These are phyloP conservation scores for Cladophialophora bantiana DNA, from an alignment of 2,329 filamentous ascomycete genomes.

Conservation along the genomic window DNA sequence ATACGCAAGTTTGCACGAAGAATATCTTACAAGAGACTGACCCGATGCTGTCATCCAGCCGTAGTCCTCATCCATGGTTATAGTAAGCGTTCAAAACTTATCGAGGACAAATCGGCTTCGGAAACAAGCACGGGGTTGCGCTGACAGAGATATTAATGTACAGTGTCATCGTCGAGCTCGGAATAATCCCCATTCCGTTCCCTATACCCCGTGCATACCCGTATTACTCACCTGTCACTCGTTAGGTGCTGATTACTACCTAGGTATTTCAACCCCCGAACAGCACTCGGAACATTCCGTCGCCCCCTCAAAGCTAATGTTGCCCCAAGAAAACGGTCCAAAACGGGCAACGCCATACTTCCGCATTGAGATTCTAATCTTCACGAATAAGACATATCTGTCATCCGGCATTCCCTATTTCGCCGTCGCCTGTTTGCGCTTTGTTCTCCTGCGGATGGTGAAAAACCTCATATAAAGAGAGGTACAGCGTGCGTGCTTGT, in stretches of 20 bases:
- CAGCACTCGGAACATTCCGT: slow-evolving; percentile 15
- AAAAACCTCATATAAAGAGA: not conserved
- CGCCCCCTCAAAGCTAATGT: not conserved
- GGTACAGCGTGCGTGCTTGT: not conserved
- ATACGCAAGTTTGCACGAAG: not conserved
- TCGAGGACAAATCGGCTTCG: not conserved
- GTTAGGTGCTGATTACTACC: not conserved
- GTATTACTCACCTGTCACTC: not conserved
- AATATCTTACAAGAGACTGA: not conserved
- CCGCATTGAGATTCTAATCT: slow-evolving; percentile 3
- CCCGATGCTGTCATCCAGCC: not conserved
- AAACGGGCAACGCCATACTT: slow-evolving; percentile 8
- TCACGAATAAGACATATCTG: not conserved
- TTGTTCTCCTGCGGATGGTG: not conserved
- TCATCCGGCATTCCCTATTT: not conserved
- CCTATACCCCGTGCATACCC: not conserved
- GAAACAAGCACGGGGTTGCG: not conserved
- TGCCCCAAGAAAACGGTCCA: not conserved
- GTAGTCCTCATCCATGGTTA: not conserved
- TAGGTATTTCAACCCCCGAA: not conserved
- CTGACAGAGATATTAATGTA: not conserved
- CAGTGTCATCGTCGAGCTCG: not conserved
- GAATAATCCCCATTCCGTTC: not conserved
- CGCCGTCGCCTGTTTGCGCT: not conserved
- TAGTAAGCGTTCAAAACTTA: not conserved